Evolutionary conservation across 495 filamentous ascomycete species (phyloP), one percentile per base, ranked within the genome.

Genomic region (Penicillium silybi): DNA sequence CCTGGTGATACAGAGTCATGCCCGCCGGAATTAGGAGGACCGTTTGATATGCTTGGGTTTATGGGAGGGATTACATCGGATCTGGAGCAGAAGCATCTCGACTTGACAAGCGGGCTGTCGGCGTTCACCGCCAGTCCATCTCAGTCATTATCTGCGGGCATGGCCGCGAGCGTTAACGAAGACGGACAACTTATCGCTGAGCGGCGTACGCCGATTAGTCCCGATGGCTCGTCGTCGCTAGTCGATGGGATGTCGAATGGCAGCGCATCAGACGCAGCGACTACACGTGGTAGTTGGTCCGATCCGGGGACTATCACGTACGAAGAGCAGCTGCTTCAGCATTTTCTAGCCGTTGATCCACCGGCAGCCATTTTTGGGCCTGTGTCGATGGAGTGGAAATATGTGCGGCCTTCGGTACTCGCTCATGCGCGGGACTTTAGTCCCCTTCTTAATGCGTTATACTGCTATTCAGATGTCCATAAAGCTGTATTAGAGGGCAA

Each of bases 11-110:
- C 44, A 1, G 62, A 67, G 8, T 49, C 56, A 47, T 56, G 53
- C 26, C 44, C 50, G 16, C 38, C 56, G 11, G 58, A 60, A 15
- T 29, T 65, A 8, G 51, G 49, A 22, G 62, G 53, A 10, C 45
- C 58, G 1, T 73, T 73, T 41, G 70, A 73, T 46, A 72, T 73
- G 63, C 68, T 73, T 25, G 61, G 61, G 1, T 72, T 71, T 40
- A 73, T 73, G 50, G 70, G 68, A 27, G 68, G 65, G 6, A 69
- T 73, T 13, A 72, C 67, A 1, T 69, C 68, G 3, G 70, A 70
- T 32, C 51, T 73, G 34, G 63, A 71, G 34, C 70, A 72, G 48
- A 73, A 69, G 46, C 68, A 72, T 49, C 50, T 67, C 9, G 64
- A 73, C 23, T 44, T 73, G 48, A 64, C 64, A 2, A 64, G 65